A percentile compares a stretch with the other conserved stretches of the same genome.
Conservation (phyloP, 441 rosid species). For the Dalechampia spathulata region DNA sequence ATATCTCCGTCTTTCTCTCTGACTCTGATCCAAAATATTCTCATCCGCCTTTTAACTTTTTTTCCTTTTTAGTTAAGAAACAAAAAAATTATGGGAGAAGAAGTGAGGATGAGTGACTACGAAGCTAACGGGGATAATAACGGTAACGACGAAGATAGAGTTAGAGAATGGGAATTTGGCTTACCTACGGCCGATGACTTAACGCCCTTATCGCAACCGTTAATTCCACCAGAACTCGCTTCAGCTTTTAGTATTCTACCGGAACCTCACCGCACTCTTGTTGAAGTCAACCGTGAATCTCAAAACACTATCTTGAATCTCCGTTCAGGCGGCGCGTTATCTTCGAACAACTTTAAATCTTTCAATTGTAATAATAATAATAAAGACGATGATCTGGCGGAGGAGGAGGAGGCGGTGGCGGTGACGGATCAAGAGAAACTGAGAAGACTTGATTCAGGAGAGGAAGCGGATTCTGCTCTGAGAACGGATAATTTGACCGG, state of each 20-base stretch:
- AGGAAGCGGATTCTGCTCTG: slow-evolving; percentile 55
- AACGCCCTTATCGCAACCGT: slow-evolving; percentile 60
- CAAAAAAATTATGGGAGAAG: slow-evolving; percentile 51
- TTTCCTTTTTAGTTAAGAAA: too few species aligned
- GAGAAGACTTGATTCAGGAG: slow-evolving; percentile 34
- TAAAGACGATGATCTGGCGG: slow-evolving; percentile 29
- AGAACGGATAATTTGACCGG: slow-evolving; percentile 24
- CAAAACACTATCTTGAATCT: slow-evolving; percentile 52
- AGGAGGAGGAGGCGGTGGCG: slow-evolving; percentile 20
- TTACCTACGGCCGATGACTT: slow-evolving; percentile 67
- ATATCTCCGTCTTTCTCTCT: slow-evolving; percentile 16
- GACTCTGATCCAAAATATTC: slow-evolving; percentile 9
- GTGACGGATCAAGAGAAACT: slow-evolving; percentile 36
- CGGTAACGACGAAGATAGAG: slow-evolving; percentile 47
- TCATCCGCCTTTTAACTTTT: too few species aligned
- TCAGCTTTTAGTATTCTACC: slow-evolving; percentile 82
- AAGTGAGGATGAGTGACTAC: slow-evolving; percentile 58
- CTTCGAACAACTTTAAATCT: slow-evolving; percentile 37
- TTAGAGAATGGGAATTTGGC: slow-evolving; percentile 84
- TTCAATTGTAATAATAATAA: not conserved
- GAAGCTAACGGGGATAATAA: slow-evolving; percentile 25
- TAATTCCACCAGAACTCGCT: slow-evolving; percentile 74
- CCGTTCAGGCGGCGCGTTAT: slow-evolving; percentile 27
- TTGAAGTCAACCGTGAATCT: slow-evolving; percentile 70
- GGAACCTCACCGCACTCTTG: slow-evolving; percentile 42